These are phyloP conservation scores for Nakazawaea molendinolei DNA, from an alignment of 805 yeast species.

Conservation along the genomic window DNA sequence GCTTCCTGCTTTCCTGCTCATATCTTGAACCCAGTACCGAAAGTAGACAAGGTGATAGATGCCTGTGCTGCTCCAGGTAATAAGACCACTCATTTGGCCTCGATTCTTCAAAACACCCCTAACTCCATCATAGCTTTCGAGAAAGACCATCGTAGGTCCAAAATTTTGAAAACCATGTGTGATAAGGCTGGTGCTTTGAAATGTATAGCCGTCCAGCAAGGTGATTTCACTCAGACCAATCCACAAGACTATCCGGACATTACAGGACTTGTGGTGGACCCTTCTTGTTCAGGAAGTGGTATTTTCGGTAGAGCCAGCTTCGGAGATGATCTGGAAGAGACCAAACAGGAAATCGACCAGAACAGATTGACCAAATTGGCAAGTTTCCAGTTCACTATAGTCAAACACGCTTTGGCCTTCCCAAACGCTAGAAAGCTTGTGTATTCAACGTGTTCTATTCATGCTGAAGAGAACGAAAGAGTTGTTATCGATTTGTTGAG, in stretches of 20 bases:
- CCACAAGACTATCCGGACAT: slow-evolving; percentile 58
- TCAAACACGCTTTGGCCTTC: slow-evolving; percentile 80
- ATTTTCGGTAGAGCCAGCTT: slow-evolving; percentile 84
- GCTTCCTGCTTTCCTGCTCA: slow-evolving; percentile 96
- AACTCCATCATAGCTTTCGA: slow-evolving; percentile 76
- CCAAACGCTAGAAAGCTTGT: slow-evolving; percentile 75
- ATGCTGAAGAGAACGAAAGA: slow-evolving; percentile 88
- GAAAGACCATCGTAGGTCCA: slow-evolving; percentile 67
- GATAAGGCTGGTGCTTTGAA: slow-evolving; percentile 60
- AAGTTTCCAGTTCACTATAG: slow-evolving; percentile 81
- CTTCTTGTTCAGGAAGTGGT: slow-evolving; percentile 97
- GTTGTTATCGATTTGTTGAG: slow-evolving; percentile 76
- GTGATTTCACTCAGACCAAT: slow-evolving; percentile 56
- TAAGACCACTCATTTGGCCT: slow-evolving; percentile 89
- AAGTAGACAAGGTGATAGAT: slow-evolving; percentile 63
- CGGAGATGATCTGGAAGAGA: slow-evolving; percentile 38
- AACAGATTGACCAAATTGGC: slow-evolving; percentile 68
- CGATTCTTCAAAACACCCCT: slow-evolving; percentile 39
- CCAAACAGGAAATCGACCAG: slow-evolving; percentile 34
- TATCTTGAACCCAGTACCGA: slow-evolving; percentile 58
- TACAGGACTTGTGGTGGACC: slow-evolving; percentile 85
- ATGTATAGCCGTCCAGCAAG: slow-evolving; percentile 35
- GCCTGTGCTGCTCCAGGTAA: slow-evolving; percentile 99
- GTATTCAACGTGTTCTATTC: slow-evolving; percentile 93
- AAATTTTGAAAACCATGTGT: slow-evolving; percentile 70